Base-by-base conservation (phyloP, 2,329 filamentous ascomycete genomes). In the Monosporascus sp. region DNA sequence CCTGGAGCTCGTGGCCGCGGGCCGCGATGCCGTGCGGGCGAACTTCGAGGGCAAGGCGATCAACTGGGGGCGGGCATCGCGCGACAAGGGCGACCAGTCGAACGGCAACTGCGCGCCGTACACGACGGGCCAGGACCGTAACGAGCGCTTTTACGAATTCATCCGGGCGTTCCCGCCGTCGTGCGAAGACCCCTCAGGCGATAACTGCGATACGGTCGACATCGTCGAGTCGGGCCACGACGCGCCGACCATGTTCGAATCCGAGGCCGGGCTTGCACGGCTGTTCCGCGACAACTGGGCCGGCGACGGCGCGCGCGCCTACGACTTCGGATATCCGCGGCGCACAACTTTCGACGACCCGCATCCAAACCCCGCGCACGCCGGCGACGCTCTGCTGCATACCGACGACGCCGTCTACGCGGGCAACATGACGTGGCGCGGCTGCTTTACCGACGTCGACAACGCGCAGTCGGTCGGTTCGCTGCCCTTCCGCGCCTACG, bases 141-240 rank as follows among this genome's bases (percentile, higher is more conserved):
- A 55, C 27, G 55, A 57, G 48, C 52, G 55, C 8, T 57, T 57
- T 34, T 57, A 51, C 34, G 44, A 55, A 26, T 57, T 57, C 45
- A 50, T 55, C 22, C 26, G 47, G 40, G 24, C 26, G 5, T 57
- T 55, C 31, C 55, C 52, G 5, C 43, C 48, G 2, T 37, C 44
- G 8, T 57, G 55, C 47, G 19, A 43, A 6, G 44, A 49, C 24
- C 48, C 46, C 16, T 44, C 47, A 2, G 50, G 22, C 22, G 20
- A 46, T 7, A 46, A 46, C 24, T 57, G 55, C 34, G 31, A 51
- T 11, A 57, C 55, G 6, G 48, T 57, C 26, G 55, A 57, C 44
- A 11, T 52, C 34, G 53, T 57, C 24, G 49, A 49, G 5, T 46
- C 55, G 17, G 24, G 37, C 11, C 55, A 57, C 34, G 48, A 57